Conservation (phyloP, 2,329 filamentous ascomycete species). For the Ascochyta koolunga region DNA sequence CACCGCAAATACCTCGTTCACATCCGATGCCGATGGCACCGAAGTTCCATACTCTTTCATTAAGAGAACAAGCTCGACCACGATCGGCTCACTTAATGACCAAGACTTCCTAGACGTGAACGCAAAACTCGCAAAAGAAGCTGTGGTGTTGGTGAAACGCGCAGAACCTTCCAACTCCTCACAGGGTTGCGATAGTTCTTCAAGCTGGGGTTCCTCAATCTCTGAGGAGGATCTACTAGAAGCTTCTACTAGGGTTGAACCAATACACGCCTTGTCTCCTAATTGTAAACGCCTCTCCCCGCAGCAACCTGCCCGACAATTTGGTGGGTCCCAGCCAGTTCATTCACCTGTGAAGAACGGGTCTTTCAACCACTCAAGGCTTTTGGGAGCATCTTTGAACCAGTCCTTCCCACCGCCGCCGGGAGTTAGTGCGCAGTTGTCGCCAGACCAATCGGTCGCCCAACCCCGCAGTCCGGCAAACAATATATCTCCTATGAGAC, state of each 20-base stretch:
- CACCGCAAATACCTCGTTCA: slow-evolving; percentile 36
- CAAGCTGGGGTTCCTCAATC: slow-evolving; percentile 34
- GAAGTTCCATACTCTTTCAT: neutral
- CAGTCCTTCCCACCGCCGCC: slow-evolving; percentile 5
- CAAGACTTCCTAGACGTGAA: slow-evolving; percentile 15
- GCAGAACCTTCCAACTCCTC: slow-evolving; percentile 15
- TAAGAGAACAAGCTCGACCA: slow-evolving; percentile 29
- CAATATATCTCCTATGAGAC: neutral
- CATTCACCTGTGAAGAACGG: neutral
- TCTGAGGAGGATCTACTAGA: slow-evolving; percentile 29
- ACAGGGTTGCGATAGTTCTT: slow-evolving; percentile 25
- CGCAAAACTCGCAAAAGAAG: slow-evolving; percentile 12
- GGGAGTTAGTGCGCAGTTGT: neutral
- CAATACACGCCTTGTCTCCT: neutral
- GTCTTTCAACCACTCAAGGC: neutral
- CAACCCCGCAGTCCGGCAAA: neutral
- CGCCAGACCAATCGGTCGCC: neutral
- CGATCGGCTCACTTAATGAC: slow-evolving; percentile 26
- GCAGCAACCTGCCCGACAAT: neutral
- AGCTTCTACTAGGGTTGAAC: slow-evolving; percentile 22
- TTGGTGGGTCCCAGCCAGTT: neutral
- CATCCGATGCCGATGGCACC: slow-evolving; percentile 17
- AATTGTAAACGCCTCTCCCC: neutral
- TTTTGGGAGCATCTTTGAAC: neutral
- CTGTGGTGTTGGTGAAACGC: neutral